Base-by-base conservation (phyloP, 139 green algal species). In the Eudorina sp. region DNA sequence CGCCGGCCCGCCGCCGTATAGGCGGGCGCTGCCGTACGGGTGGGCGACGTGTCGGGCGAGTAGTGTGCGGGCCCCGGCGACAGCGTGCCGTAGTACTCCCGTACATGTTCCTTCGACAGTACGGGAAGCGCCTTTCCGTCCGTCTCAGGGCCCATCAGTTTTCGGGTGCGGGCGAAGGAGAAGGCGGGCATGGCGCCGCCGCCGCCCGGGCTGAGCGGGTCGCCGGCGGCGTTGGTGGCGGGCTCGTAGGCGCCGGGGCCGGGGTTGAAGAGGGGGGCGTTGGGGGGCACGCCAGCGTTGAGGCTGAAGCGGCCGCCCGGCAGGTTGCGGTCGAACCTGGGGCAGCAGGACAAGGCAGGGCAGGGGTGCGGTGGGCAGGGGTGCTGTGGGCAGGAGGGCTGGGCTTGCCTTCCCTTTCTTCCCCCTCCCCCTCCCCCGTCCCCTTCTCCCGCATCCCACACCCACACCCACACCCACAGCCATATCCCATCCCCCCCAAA, bases 241-340 rank as follows among this genome's bases (percentile, higher is more conserved):
- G 74, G 60, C 29, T 89, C 40, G 73, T 92, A 92, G 51, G 88
- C 38, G n/a, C 85, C 86, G 34, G 90, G 85, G 1, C 85, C 90
- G 29, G 90, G 90, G 43, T 92, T 91, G 85, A 82, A 85, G 18
- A 86, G 45, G 1, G 89, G 89, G 6, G 48, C 36, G 70, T 92
- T 92, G 84, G 21, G 51, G 11, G 89, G 83, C 55, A 64, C 9
- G 31, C 72, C 78, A 8, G 89, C 89, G 70, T 31, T 83, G 29
- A 68, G 55, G 70, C 73, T 85, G 43, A 69, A 84, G 41, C 89
- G 84, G 14, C 84, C 68, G 41, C 89, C 89, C 3, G 87, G 14
- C 36, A 78, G 31, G 29, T 75, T 58, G n/a, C 40, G 74, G 41
- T 87, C 89, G 84, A 92, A 92, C 60, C 89, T 89, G 81, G 5